Conservation (phyloP, 441 rosid genomes). For the Iberis amara region DNA sequence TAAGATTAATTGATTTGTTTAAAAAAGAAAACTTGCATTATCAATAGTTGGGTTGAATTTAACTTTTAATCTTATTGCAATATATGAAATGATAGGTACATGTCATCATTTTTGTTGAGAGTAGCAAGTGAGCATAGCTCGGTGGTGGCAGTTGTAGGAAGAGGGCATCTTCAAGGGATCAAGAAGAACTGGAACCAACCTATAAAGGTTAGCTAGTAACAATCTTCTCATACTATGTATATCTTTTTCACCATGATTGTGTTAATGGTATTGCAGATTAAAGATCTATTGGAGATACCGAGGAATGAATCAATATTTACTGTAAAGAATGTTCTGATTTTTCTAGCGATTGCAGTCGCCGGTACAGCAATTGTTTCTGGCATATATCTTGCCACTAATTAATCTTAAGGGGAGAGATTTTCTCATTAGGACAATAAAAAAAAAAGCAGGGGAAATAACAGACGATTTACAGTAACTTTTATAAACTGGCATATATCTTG, state of each 20-base stretch:
- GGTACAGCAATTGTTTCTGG: conserved; percentile 71
- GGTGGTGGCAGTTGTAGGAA: conserved; percentile 87
- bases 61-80: too few relatives aligned
- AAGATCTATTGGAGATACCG: conserved; percentile 62
- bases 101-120: conserved; percentile 58
- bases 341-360: conserved; percentile 47
- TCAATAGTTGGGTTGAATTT: too few relatives aligned
- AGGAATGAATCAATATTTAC: conserved; percentile 37
- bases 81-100: conserved; percentile 53
- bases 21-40: conserved; percentile 47
- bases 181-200: conserved; percentile 78
- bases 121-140: conserved; percentile 61
- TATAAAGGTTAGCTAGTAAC: conserved; percentile 46
- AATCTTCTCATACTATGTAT: too few relatives aligned
- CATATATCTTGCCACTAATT: conserved; percentile 43
- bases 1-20: too few relatives aligned
- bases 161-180: conserved; percentile 88
- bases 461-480: too few relatives aligned
- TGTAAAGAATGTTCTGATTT: conserved; percentile 41
- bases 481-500: too few relatives aligned
- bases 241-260: conserved; percentile 1
- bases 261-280: conserved; percentile 36
- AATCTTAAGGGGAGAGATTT: too few relatives aligned
- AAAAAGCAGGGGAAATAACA: too few relatives aligned
- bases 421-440: too few relatives aligned